A percentile compares a stretch with the other conserved stretches of the same genome.
phyloP scores from a whole-genome alignment of 75 land plant genomes.

The Ceratopteris richardii region DNA sequence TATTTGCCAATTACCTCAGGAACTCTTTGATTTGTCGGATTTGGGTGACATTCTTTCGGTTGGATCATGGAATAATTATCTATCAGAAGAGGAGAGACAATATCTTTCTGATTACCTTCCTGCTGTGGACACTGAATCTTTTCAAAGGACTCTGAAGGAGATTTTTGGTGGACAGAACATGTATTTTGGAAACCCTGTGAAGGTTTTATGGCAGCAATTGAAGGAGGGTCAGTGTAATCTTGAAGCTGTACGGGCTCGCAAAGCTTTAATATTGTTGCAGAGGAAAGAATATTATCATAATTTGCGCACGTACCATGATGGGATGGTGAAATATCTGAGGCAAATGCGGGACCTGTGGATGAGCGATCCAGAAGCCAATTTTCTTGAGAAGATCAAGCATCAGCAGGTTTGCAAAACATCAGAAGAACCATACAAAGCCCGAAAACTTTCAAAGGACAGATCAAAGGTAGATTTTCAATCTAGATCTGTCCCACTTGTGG shows the following conservation, averaged over 20 bases:
- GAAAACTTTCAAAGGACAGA: too few relatives aligned
- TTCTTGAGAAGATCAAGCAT: constrained; percentile 23
- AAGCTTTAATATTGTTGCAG: constrained; percentile 21
- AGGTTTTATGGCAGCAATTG: constrained; percentile 16
- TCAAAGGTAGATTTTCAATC: too few relatives aligned
- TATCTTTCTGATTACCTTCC: constrained; percentile 12
- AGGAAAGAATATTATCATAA: constrained; percentile 35
- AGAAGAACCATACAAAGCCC: too few relatives aligned
- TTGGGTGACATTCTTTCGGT: constrained; percentile 19
- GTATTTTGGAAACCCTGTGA: constrained; percentile 26
- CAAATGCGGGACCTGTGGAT: constrained; percentile 31
- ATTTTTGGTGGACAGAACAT: constrained; percentile 23
- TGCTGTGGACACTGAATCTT: constrained; percentile 11
- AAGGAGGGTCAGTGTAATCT: constrained; percentile 25
- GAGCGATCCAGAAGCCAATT: constrained; percentile 25
- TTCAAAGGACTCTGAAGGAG: constrained; percentile 13
- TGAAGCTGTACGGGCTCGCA: constrained; percentile 11
- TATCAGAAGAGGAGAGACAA: constrained; percentile 32
- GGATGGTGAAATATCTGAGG: constrained; percentile 24
- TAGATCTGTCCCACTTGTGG: too few relatives aligned
- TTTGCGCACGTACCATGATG: constrained; percentile 22
- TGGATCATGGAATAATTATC: constrained; percentile 23
- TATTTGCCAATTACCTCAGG: constrained; percentile 14
- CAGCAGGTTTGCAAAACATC: neutral
- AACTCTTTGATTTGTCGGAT: constrained; percentile 25